These are phyloP conservation scores for Spiromastix sp. DNA, from an alignment of 2,329 filamentous ascomycete species.

Conservation along the genomic window DNA sequence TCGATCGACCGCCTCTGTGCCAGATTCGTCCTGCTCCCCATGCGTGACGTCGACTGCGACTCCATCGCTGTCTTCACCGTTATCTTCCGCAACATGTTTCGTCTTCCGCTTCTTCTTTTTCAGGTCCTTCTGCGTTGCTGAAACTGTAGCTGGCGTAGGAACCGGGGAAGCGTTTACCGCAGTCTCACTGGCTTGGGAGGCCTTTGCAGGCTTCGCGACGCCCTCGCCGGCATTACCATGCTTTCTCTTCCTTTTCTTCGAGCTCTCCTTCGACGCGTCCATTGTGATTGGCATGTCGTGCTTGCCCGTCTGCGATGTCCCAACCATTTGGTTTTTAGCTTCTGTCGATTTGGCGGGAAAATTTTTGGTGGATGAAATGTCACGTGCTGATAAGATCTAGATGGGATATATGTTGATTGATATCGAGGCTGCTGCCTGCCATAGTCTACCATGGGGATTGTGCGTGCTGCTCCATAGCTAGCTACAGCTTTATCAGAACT, in stretches of 20 bases:
- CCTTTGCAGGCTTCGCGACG: constrained; percentile 16
- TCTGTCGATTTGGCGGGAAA: background rate
- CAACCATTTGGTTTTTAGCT: background rate
- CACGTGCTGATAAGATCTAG: constrained; percentile 4
- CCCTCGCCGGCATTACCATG: constrained; percentile 21
- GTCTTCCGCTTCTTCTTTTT: constrained; percentile 29
- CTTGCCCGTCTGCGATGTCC: background rate
- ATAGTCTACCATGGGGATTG: too few species aligned
- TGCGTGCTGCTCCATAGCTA: too few species aligned
- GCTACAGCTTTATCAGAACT: too few species aligned
- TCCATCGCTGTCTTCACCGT: constrained; percentile 19
- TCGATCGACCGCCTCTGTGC: constrained; percentile 9
- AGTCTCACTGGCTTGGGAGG: too few species aligned
- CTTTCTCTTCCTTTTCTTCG: constrained; percentile 38
- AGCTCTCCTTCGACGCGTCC: constrained; percentile 26
- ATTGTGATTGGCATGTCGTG: constrained; percentile 19
- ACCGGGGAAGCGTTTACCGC: constrained; percentile 13
- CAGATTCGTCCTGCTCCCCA: constrained; percentile 8
- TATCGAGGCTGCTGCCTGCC: too few species aligned
- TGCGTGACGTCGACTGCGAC: too few species aligned
- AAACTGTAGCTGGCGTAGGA: constrained; percentile 12
- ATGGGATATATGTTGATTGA: too few species aligned
- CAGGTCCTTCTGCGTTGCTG: constrained; percentile 17
- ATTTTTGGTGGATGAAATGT: background rate
- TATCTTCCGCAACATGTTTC: constrained; percentile 26